Percentiles rank a stretch among this genome's conserved stretches.
phyloP scores from a whole-genome alignment of 2,329 filamentous ascomycete species.

The Diaporthe velutina region DNA sequence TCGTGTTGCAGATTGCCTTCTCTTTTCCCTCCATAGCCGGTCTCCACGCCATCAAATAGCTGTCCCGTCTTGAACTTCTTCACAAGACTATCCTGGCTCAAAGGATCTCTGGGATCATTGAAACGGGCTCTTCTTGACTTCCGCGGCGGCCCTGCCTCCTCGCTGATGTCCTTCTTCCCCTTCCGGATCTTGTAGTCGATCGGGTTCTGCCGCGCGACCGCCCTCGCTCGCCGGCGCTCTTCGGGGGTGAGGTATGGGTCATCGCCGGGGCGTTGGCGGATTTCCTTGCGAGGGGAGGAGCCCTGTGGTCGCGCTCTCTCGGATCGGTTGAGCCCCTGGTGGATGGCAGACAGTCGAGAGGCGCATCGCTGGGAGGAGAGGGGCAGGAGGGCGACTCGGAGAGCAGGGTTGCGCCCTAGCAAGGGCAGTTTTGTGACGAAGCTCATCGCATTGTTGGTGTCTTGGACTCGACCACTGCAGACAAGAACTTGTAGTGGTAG shows the following conservation, averaged over 20 bases:
- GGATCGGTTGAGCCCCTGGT: constrained; percentile 69
- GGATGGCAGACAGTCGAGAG: constrained; percentile 76
- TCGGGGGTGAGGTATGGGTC: constrained; percentile 40
- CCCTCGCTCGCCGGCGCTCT: constrained; percentile 45
- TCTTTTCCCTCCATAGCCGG: constrained; percentile 9
- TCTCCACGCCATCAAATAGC: constrained; percentile 49
- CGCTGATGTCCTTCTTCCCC: constrained; percentile 66
- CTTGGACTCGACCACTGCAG: background rate
- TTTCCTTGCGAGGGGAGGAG: constrained; percentile 40
- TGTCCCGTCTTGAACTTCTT: constrained; percentile 64
- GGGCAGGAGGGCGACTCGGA: constrained; percentile 24
- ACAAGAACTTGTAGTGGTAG: background rate
- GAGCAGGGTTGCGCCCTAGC: constrained; percentile 29
- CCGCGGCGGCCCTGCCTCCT: constrained; percentile 48
- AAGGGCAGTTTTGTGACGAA: constrained; percentile 35
- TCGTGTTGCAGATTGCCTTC: constrained; percentile 37
- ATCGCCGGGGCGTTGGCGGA: constrained; percentile 28
- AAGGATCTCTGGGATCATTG: constrained; percentile 60
- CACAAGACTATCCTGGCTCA: constrained; percentile 69
- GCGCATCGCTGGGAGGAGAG: constrained; percentile 54
- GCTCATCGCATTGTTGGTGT: constrained; percentile 38
- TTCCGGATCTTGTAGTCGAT: constrained; percentile 52
- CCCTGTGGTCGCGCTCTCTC: constrained; percentile 51
- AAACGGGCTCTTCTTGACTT: constrained; percentile 53
- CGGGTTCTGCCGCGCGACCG: constrained; percentile 41